These are phyloP conservation scores for Ceriops decandra DNA, from an alignment of 345 rosid genomes.

Conservation along the genomic window DNA sequence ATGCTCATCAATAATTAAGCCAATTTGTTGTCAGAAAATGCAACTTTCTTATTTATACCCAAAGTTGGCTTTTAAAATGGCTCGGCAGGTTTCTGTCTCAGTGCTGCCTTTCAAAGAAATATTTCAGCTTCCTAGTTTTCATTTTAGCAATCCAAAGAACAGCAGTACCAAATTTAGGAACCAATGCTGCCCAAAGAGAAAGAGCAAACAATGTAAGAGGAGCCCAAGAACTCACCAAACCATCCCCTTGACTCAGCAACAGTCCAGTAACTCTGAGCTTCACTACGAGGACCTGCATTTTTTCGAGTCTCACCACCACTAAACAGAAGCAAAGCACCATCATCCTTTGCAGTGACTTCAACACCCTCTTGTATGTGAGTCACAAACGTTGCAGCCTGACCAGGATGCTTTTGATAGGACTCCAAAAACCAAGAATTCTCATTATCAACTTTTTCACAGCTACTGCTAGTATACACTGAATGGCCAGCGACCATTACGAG, in stretches of 20 bases:
- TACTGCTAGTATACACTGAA: slow-evolving; percentile 75
- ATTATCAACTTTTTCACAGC: slow-evolving; percentile 68
- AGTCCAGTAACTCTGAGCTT: slow-evolving; percentile 98
- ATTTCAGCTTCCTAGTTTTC: neutral
- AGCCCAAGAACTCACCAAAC: slow-evolving; percentile 68
- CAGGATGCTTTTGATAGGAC: slow-evolving; percentile 87
- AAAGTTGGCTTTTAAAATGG: neutral
- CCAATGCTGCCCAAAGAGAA: neutral
- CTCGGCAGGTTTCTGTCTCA: neutral
- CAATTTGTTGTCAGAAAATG: neutral
- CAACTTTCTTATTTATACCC: neutral
- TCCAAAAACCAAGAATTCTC: slow-evolving; percentile 96
- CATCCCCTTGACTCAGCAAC: slow-evolving; percentile 92
- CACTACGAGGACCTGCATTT: slow-evolving; percentile 94
- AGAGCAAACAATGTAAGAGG: slow-evolving; percentile 6
- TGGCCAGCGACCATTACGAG: slow-evolving; percentile 99
- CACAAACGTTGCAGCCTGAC: slow-evolving; percentile 86
- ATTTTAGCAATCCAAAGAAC: neutral
- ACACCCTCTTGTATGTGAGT: slow-evolving; percentile 83
- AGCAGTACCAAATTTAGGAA: neutral
- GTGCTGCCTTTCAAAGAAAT: neutral
- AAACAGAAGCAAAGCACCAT: slow-evolving; percentile 73
- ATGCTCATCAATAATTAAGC: no score
- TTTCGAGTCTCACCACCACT: slow-evolving; percentile 98
- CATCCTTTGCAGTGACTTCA: slow-evolving; percentile 53